phyloP scores from a whole-genome alignment of 139 green algal genomes.

The Picochlorum sp. region DNA sequence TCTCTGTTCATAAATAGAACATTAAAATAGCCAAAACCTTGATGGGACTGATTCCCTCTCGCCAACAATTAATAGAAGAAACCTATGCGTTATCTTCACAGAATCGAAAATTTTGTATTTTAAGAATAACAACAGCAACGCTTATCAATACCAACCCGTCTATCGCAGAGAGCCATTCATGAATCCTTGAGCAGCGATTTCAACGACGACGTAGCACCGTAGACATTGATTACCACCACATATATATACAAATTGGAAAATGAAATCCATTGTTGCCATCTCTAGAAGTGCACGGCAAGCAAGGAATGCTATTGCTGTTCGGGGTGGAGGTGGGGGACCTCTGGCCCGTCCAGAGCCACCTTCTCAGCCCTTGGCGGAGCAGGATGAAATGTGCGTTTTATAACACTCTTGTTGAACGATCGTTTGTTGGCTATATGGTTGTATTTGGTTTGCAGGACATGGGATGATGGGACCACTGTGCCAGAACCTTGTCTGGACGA shows the following conservation, averaged over 20 bases:
- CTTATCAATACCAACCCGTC: background rate
- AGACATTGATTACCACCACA: too few relatives aligned
- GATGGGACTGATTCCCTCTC: too few relatives aligned
- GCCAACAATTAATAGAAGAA: too few relatives aligned
- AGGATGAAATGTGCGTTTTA: slow-evolving; percentile 48
- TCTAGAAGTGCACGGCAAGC: slow-evolving; percentile 17
- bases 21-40: too few relatives aligned
- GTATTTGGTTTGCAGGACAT: slow-evolving; percentile 30
- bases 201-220: background rate
- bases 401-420: background rate
- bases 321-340: slow-evolving; percentile 38
- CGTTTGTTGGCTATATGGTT: background rate
- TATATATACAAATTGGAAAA: too few relatives aligned
- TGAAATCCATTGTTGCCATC: slow-evolving; percentile 18
- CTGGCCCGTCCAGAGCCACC: slow-evolving; percentile 25
- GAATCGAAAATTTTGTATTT: too few relatives aligned
- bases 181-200: background rate
- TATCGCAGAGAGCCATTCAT: background rate
- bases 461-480: slow-evolving; percentile 58
- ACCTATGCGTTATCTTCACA: too few relatives aligned
- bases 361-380: slow-evolving; percentile 37
- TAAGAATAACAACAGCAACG: too few relatives aligned
- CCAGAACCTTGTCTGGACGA: slow-evolving; percentile 57
- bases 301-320: slow-evolving; percentile 17
- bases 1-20: too few relatives aligned